phyloP scores from a whole-genome alignment of 495 filamentous ascomycete species.

The Penicillium lividum region DNA sequence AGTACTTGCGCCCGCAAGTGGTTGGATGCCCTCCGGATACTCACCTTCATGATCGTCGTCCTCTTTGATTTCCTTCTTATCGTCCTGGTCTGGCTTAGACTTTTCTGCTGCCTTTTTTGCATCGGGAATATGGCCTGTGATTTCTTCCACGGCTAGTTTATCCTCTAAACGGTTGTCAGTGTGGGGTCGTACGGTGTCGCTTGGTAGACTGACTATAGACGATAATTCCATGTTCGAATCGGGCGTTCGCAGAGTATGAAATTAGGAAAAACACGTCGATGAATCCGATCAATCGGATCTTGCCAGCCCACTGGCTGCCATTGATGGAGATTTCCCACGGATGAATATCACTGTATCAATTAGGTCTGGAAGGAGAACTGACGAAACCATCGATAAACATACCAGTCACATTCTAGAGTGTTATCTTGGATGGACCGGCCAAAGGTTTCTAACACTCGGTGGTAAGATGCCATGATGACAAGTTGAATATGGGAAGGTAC shows the following conservation, averaged over 20 bases:
- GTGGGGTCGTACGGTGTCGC: background rate
- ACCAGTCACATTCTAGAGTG: constrained; percentile 22
- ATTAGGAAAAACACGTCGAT: constrained; percentile 23
- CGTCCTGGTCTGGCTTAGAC: background rate
- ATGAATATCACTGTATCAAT: constrained; percentile 16
- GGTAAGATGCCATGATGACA: constrained; percentile 20
- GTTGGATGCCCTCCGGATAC: background rate
- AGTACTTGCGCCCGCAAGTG: background rate
- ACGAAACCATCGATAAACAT: background rate
- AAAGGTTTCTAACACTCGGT: constrained; percentile 17
- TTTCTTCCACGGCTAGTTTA: constrained; percentile 7
- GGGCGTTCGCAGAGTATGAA: constrained; percentile 22
- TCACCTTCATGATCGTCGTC: background rate
- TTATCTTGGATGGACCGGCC: constrained; percentile 19
- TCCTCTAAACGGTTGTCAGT: constrained; percentile 12
- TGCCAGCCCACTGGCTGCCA: constrained; percentile 20
- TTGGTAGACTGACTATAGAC: constrained; percentile 16
- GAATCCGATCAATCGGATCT: constrained; percentile 23
- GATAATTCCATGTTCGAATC: constrained; percentile 23
- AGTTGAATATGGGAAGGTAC: background rate
- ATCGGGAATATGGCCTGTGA: background rate
- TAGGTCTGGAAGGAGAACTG: too few relatives aligned
- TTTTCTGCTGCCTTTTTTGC: background rate
- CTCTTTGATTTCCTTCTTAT: background rate
- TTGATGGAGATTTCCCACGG: constrained; percentile 22